Percentiles rank a stretch among this genome's conserved stretches.
Conservation (phyloP, 2,329 filamentous ascomycete genomes). For the Ophiognomonia clavigignenti-juglandacearum region DNA sequence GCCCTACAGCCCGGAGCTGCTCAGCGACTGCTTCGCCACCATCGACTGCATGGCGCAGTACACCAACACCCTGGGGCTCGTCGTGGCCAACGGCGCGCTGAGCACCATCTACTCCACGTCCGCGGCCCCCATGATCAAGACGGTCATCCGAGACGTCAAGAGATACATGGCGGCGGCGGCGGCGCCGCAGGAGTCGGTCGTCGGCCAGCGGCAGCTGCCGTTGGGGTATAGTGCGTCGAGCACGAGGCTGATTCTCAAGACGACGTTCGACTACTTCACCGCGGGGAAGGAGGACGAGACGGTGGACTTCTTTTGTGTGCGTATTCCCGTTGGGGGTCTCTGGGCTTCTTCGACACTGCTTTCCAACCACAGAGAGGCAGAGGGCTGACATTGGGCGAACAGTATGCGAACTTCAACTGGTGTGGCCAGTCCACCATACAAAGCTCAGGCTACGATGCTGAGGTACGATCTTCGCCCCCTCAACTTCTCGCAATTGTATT, state of each 20-base stretch:
- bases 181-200: neutral
- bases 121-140: slow-evolving; percentile 19
- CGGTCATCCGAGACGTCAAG: slow-evolving; percentile 24
- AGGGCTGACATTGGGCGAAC: too few relatives aligned
- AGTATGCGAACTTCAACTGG: slow-evolving; percentile 54
- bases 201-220: slow-evolving; percentile 11
- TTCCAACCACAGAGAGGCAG: too few relatives aligned
- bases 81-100: slow-evolving; percentile 20
- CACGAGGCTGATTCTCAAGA: slow-evolving; percentile 9
- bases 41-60: slow-evolving; percentile 24
- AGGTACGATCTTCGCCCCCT: too few relatives aligned
- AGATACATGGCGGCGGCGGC: slow-evolving; percentile 21
- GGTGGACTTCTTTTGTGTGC: slow-evolving; percentile 16
- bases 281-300: slow-evolving; percentile 13
- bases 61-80: slow-evolving; percentile 24
- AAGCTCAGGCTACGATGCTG: slow-evolving; percentile 43
- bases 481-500: too few relatives aligned
- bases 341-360: too few relatives aligned
- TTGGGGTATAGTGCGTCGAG: slow-evolving; percentile 15
- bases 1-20: slow-evolving; percentile 18
- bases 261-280: slow-evolving; percentile 15
- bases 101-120: slow-evolving; percentile 8
- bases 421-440: slow-evolving; percentile 47
- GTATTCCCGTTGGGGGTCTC: too few relatives aligned
- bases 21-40: slow-evolving; percentile 19